These are phyloP conservation scores for Penicillium sp. DNA, from an alignment of 2,329 filamentous ascomycete species.

Conservation along the genomic window DNA sequence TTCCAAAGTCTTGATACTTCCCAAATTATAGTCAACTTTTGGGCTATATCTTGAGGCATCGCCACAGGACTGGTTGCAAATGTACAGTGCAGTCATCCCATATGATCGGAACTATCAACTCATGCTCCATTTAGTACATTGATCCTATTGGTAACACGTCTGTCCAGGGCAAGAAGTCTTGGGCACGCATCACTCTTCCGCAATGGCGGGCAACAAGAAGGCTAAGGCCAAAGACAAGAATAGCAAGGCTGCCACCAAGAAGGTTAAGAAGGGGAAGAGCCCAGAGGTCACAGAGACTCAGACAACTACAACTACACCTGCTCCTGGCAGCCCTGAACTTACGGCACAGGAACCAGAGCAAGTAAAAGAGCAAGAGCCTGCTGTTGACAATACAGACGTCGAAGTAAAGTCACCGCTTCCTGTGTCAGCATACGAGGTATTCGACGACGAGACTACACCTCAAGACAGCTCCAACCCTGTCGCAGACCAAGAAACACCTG, in stretches of 20 bases:
- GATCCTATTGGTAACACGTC: constrained; percentile 31
- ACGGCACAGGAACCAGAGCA: constrained; percentile 17
- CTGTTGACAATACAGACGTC: constrained; percentile 3
- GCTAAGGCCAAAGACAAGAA: constrained; percentile 23
- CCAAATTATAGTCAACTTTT: constrained; percentile 18
- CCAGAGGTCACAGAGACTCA: constrained; percentile 22
- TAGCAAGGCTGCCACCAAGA: constrained; percentile 24
- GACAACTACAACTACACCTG: constrained; percentile 18
- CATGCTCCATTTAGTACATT: constrained; percentile 14
- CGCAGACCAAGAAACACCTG: neutral
- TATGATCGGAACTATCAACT: constrained; percentile 25
- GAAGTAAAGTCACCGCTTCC: constrained; percentile 3
- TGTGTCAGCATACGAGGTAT: constrained; percentile 3
- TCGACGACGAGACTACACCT: constrained; percentile 1
- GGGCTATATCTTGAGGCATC: constrained; percentile 28
- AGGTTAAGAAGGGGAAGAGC: constrained; percentile 30
- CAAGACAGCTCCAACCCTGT: neutral
- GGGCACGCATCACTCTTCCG: constrained; percentile 26
- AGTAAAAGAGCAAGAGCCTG: constrained; percentile 3
- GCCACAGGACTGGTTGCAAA: constrained; percentile 25
- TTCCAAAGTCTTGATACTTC: constrained; percentile 14
- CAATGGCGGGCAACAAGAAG: constrained; percentile 29
- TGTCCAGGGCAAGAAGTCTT: constrained; percentile 17
- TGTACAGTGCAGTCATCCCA: constrained; percentile 25
- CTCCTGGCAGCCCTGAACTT: constrained; percentile 15